Evolutionary conservation across 2,329 filamentous ascomycete species (phyloP).

Genomic region (Penicillium occitanis): DNA sequence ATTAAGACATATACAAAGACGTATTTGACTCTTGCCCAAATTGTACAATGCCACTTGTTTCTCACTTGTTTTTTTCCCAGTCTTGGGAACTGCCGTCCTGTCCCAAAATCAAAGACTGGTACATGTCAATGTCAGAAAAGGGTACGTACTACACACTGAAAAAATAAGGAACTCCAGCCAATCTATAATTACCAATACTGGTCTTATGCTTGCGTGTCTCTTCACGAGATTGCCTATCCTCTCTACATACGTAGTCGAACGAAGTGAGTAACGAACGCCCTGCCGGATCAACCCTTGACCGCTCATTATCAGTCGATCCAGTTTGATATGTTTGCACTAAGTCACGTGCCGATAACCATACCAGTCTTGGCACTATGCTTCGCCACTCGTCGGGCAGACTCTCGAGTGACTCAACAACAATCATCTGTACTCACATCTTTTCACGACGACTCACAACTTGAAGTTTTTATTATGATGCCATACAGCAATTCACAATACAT

Average conservation of each 20-base stretch:
- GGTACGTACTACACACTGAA: too few relatives aligned
- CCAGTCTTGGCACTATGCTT: constrained; percentile 1
- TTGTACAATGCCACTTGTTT: neutral
- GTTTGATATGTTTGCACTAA: neutral
- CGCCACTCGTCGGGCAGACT: constrained; percentile 1
- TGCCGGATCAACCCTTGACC: too few relatives aligned
- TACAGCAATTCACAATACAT: neutral
- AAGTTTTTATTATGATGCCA: neutral
- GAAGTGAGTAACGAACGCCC: too few relatives aligned
- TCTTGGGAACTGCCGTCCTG: neutral
- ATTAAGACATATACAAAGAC: neutral
- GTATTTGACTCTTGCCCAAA: neutral
- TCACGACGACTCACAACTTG: neutral
- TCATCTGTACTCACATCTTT: neutral
- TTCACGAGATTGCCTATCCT: too few relatives aligned
- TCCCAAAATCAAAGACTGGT: neutral
- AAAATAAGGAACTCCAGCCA: too few relatives aligned
- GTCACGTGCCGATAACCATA: neutral
- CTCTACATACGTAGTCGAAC: too few relatives aligned
- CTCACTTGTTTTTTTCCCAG: neutral
- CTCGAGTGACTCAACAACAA: neutral
- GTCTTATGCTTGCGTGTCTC: too few relatives aligned
- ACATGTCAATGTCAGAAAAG: neutral
- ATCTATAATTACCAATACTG: too few relatives aligned
- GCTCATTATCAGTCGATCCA: neutral